phyloP scores from a whole-genome alignment of 305 asterid species.

The Coffea humblotiana region DNA sequence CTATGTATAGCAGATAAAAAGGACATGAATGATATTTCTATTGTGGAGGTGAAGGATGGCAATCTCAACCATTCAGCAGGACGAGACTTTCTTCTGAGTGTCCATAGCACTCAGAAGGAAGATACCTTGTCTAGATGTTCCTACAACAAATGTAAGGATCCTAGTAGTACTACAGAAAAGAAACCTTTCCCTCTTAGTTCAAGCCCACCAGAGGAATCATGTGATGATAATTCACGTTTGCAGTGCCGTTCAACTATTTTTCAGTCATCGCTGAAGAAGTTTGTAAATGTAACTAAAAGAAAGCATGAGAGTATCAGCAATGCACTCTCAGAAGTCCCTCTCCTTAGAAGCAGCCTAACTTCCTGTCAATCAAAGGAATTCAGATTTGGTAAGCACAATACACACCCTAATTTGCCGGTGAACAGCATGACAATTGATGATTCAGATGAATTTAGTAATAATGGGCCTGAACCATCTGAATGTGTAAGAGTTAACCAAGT shows the following conservation, averaged over 20 bases:
- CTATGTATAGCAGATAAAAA: constrained; percentile 26
- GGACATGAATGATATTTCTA: constrained; percentile 31
- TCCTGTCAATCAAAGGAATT: constrained; percentile 36
- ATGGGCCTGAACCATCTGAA: constrained; percentile 37
- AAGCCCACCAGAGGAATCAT: constrained; percentile 39
- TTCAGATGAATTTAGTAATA: constrained; percentile 30
- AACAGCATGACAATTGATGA: constrained; percentile 33
- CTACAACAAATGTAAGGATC: constrained; percentile 34
- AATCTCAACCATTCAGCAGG: constrained; percentile 35
- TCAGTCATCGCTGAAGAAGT: constrained; percentile 74
- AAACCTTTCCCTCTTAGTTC: constrained; percentile 31
- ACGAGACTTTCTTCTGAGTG: constrained; percentile 42
- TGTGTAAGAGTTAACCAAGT: constrained; percentile 31
- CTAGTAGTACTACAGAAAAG: constrained; percentile 35
- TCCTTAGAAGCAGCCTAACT: constrained; percentile 69
- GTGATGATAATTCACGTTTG: constrained; percentile 26
- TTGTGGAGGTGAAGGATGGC: constrained; percentile 23
- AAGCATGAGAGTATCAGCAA: constrained; percentile 67
- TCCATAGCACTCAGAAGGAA: constrained; percentile 36
- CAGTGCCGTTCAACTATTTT: constrained; percentile 35
- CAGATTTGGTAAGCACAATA: constrained; percentile 31
- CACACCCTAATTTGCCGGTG: constrained; percentile 37
- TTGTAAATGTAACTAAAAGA: constrained; percentile 75
- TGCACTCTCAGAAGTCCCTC: constrained; percentile 77
- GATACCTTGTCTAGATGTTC: constrained; percentile 30